A percentile compares a stretch with the other conserved stretches of the same genome.
phyloP scores from a whole-genome alignment of 164 flowering plant genomes.

The Nelumbo lutea region DNA sequence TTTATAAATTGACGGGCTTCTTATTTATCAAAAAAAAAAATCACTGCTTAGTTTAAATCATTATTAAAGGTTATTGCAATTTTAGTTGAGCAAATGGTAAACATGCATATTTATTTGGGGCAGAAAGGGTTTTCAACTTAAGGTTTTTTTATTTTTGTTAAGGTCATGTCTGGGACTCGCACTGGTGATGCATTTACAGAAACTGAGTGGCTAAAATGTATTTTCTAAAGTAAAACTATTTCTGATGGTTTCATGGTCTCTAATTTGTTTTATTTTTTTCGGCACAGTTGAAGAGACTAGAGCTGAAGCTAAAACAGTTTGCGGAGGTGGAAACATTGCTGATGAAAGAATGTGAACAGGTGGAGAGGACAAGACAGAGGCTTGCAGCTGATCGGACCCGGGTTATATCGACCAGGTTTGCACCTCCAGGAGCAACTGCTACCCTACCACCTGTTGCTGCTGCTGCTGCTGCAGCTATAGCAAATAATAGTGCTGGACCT shows the following conservation, averaged over 20 bases:
- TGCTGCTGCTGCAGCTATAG: slow-evolving; percentile 30
- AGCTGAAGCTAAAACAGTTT: slow-evolving; percentile 91
- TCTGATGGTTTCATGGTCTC: background rate
- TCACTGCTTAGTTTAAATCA: too few relatives aligned
- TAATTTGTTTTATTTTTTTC: background rate
- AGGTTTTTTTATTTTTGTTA: too few relatives aligned
- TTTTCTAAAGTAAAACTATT: background rate
- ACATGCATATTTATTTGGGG: too few relatives aligned
- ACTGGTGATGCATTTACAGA: too few relatives aligned
- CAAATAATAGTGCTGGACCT: slow-evolving; percentile 27
- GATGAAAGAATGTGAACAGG: slow-evolving; percentile 86
- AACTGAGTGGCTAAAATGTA: too few relatives aligned
- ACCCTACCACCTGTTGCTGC: slow-evolving; percentile 23
- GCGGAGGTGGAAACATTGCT: slow-evolving; percentile 84
- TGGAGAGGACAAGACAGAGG: slow-evolving; percentile 78
- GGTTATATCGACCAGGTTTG: slow-evolving; percentile 46
- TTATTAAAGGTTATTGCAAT: too few relatives aligned
- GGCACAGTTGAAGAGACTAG: slow-evolving; percentile 76
- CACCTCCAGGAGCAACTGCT: slow-evolving; percentile 34
- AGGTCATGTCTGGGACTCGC: too few relatives aligned
- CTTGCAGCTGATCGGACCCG: slow-evolving; percentile 63
- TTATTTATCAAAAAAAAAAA: too few relatives aligned
- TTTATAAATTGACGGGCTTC: too few relatives aligned
- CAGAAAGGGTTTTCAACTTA: too few relatives aligned
- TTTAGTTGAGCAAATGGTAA: too few relatives aligned